These are phyloP conservation scores for Wallemia hederae DNA, from an alignment of 1,284 basidiomycete species.

Conservation along the genomic window DNA sequence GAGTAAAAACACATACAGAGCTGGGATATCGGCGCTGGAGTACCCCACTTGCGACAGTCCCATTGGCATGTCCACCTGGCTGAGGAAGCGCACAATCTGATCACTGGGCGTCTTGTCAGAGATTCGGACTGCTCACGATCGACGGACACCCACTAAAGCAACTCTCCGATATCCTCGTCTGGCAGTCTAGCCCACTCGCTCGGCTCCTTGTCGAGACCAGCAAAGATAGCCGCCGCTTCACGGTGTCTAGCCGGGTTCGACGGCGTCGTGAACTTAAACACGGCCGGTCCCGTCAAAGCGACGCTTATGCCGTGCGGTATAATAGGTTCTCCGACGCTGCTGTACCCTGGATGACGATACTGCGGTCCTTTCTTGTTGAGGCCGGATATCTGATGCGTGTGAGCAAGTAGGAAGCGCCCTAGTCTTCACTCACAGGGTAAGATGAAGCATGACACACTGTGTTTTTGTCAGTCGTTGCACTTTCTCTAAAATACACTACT, in stretches of 20 bases:
- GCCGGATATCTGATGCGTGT: constrained; percentile 41
- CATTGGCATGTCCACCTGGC: constrained; percentile 55
- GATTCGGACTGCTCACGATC: neutral
- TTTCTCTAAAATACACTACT: neutral
- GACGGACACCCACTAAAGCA: constrained; percentile 22
- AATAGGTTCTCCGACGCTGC: constrained; percentile 50
- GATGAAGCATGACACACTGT: constrained; percentile 52
- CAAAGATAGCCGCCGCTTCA: constrained; percentile 61
- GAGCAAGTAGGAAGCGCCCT: constrained; percentile 4
- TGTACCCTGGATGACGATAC: constrained; percentile 38
- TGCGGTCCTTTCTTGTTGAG: constrained; percentile 77
- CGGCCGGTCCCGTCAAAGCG: constrained; percentile 58
- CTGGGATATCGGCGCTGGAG: constrained; percentile 14
- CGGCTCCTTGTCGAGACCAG: constrained; percentile 30
- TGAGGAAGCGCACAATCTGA: constrained; percentile 69
- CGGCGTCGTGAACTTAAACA: constrained; percentile 78
- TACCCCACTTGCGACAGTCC: constrained; percentile 70
- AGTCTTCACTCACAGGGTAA: constrained; percentile 28
- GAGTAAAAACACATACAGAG: constrained; percentile 8
- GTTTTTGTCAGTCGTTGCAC: neutral
- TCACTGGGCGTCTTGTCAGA: constrained; percentile 23
- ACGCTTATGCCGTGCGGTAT: constrained; percentile 71
- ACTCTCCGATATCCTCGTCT: constrained; percentile 48
- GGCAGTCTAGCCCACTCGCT: constrained; percentile 36
- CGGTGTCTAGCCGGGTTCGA: constrained; percentile 71